These are phyloP conservation scores for Aegilops tauschii DNA, from an alignment of 176 grass and related monocot species.

Conservation along the genomic window DNA sequence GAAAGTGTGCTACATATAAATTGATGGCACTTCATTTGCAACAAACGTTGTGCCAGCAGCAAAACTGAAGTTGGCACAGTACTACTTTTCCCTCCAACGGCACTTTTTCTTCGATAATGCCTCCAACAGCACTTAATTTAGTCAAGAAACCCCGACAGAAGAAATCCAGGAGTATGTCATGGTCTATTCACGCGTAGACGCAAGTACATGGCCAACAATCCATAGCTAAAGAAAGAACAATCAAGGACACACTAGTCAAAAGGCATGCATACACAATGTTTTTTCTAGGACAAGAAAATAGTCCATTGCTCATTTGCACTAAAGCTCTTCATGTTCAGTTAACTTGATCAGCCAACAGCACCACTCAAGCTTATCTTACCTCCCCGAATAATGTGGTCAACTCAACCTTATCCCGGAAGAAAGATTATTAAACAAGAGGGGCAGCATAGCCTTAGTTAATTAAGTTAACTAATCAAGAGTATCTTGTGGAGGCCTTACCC, in stretches of 20 bases:
- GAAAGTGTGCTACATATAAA: background rate
- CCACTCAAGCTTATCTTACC: constrained; percentile 47
- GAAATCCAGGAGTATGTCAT: constrained; percentile 44
- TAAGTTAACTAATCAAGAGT: constrained; percentile 21
- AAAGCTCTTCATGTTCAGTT: constrained; percentile 23
- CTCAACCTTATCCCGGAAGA: constrained; percentile 36
- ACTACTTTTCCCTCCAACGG: background rate
- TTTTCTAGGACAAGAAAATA: constrained; percentile 25
- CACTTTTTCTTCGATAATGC: background rate
- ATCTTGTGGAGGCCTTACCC: constrained; percentile 45
- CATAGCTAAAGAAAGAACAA: constrained; percentile 15
- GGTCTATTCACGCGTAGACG: background rate
- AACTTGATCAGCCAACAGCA: constrained; percentile 43
- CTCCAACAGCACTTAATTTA: background rate
- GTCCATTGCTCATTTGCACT: background rate
- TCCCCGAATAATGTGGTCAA: constrained; percentile 46
- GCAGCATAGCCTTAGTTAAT: constrained; percentile 13
- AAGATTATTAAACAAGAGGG: constrained; percentile 32
- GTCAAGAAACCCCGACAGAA: constrained; percentile 20
- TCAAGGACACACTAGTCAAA: constrained; percentile 36
- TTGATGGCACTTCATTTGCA: background rate
- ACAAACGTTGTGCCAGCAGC: background rate
- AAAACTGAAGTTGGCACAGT: background rate
- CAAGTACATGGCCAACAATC: constrained; percentile 24
- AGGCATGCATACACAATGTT: constrained; percentile 8